phyloP scores from a whole-genome alignment of 192 early-diverging fungal genomes.

The Entophlyctis luteolus region DNA sequence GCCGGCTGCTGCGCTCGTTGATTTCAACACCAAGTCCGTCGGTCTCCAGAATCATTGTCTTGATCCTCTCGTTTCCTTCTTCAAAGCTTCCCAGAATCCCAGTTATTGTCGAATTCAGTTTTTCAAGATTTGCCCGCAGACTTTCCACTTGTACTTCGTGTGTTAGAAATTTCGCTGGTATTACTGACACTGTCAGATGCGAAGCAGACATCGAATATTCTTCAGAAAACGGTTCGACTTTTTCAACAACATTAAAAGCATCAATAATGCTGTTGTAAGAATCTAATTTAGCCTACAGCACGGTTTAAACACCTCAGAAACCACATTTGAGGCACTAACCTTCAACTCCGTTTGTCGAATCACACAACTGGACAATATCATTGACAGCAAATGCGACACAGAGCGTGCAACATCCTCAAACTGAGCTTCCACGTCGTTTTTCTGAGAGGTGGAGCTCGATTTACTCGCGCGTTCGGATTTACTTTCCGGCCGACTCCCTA shows the following conservation, averaged over 20 bases:
- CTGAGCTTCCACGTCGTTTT: neutral
- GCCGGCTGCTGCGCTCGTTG: neutral
- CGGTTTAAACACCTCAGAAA: neutral
- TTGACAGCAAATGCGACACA: neutral
- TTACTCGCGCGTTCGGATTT: too few species aligned
- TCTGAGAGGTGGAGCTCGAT: neutral
- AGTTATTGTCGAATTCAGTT: neutral
- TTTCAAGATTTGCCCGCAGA: neutral
- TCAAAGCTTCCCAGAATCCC: neutral
- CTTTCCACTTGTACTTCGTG: slow-evolving; percentile 6
- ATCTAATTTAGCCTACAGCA: neutral
- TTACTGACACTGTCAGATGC: neutral
- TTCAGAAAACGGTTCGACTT: neutral
- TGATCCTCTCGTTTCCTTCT: neutral
- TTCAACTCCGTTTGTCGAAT: neutral
- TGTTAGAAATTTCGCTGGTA: slow-evolving; percentile 12
- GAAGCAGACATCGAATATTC: neutral
- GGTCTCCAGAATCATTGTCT: slow-evolving; percentile 3
- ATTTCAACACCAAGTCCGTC: slow-evolving; percentile 3
- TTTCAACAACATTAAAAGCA: neutral
- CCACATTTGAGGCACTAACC: neutral
- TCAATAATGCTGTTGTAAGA: neutral
- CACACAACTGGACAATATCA: neutral
- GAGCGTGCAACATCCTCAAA: neutral
- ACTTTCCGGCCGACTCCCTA: too few species aligned